Evolutionary conservation across 768 basidiomycete genomes (phyloP), one percentile per base, ranked within the genome.

Genomic region (Kwoniella europaea): DNA sequence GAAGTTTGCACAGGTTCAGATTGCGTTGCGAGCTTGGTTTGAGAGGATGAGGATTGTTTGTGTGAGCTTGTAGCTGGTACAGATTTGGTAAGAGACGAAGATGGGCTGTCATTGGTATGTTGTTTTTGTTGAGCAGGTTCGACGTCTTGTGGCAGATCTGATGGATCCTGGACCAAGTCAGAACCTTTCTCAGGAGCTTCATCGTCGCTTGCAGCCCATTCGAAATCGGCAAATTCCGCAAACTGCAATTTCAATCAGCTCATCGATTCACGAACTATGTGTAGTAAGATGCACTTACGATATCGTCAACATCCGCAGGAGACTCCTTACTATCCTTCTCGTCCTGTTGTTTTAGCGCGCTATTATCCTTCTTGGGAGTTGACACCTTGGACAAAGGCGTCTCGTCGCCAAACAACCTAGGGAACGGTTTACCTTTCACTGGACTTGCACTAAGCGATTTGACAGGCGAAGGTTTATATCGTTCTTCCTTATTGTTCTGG

Each of bases 151-250:
- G 13, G 3, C 18, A n/a, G 43, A 16, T 6, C 27, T 10, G 29
- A n/a, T 16, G 10, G 22, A 52, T 5, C 43, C 41, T 65, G 24
- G 43, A 43, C 60, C 18, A 4, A n/a, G 18, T 65, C 52, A 15
- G 22, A 12, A 20, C 18, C 59, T 60, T 44, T 15, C 42, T n/a
- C 4, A 18, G 55, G 12, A 35, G n/a, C 58, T 35, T 60, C 59
- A 9, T 52, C 67, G 9, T 54, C 59, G 27, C 62, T 69, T 1
- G 56, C 35, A 5, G 63, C 63, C 63, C 63, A 70, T 2, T 70
- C 44, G 57, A 55, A 70, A n/a, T 60, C 69, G 24, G 64, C 69
- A 29, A 70, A 70, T 52, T 65, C 52, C 12, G 58, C 64, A 29
- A 66, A 24, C 58, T 65, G 16, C 22, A 0, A 18, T 24, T 4